These are phyloP conservation scores for Pythium chondricola DNA, from an alignment of 352 stramenopile species.

Conservation along the genomic window DNA sequence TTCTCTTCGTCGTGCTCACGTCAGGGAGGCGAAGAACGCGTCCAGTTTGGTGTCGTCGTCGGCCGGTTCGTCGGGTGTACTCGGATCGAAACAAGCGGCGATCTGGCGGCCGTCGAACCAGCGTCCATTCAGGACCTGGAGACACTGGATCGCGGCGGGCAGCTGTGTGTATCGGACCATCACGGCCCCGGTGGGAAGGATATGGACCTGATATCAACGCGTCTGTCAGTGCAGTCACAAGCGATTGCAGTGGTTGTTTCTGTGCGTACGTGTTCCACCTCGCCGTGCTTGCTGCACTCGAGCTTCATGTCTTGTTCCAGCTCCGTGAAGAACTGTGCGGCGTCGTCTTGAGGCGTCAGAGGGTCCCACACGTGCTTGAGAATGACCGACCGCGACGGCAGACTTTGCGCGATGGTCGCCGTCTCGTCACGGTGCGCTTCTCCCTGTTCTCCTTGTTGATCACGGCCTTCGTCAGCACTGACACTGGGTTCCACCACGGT, in stretches of 20 bases:
- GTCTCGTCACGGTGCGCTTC: not conserved
- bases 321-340: constrained; percentile 54
- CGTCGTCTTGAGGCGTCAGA: constrained; percentile 33
- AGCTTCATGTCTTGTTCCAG: constrained; percentile 73
- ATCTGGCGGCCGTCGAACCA: constrained; percentile 78
- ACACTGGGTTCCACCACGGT: no score
- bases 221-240: not conserved
- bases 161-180: constrained; percentile 52
- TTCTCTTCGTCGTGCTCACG: no score
- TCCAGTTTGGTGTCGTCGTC: constrained; percentile 70
- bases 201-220: constrained; percentile 34
- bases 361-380: constrained; percentile 59
- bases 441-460: not conserved
- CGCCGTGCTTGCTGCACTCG: constrained; percentile 66
- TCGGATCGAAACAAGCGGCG: constrained; percentile 50
- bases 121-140: constrained; percentile 68
- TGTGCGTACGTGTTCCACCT: constrained; percentile 38
- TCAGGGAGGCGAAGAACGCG: constrained; percentile 69
- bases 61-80: constrained; percentile 41
- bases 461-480: not conserved
- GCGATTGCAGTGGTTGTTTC: not conserved
- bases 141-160: constrained; percentile 53
- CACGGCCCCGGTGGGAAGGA: constrained; percentile 53
- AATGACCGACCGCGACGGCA: constrained; percentile 61
- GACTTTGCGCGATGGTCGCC: constrained; percentile 5